Conservation (phyloP, 2,329 filamentous ascomycete genomes). For the Colletotrichum plurivorum region DNA sequence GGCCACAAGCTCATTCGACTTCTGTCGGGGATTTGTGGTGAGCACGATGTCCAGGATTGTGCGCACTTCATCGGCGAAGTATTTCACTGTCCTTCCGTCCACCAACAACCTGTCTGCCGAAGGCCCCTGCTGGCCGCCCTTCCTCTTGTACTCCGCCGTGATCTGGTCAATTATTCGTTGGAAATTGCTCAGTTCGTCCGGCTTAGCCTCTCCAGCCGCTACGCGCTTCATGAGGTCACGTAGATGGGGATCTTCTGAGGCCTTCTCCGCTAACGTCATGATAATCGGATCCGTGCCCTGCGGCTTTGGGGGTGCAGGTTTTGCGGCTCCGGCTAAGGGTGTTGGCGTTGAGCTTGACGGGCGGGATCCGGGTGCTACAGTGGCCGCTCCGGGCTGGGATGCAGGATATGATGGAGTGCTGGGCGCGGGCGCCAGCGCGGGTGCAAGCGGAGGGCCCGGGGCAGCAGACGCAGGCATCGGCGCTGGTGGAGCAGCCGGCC, state of each 20-base stretch:
- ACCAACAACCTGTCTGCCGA: constrained; percentile 69
- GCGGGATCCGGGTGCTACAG: constrained; percentile 43
- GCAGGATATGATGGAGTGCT: constrained; percentile 41
- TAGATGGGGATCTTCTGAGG: constrained; percentile 79
- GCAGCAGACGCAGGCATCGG: constrained; percentile 41
- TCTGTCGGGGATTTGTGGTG: constrained; percentile 71
- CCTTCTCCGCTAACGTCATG: constrained; percentile 81
- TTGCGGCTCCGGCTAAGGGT: constrained; percentile 26
- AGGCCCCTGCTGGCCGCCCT: constrained; percentile 64
- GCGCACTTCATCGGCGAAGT: constrained; percentile 71
- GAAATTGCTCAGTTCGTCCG: constrained; percentile 80
- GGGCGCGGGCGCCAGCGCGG: constrained; percentile 39
- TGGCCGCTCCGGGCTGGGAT: constrained; percentile 40
- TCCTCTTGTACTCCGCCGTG: constrained; percentile 71
- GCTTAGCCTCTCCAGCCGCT: constrained; percentile 77
- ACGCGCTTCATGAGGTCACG: constrained; percentile 88
- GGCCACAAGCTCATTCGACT: constrained; percentile 65
- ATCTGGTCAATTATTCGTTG: constrained; percentile 87
- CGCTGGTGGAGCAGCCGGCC: constrained; percentile 17
- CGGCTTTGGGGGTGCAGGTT: constrained; percentile 35
- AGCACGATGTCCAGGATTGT: constrained; percentile 72
- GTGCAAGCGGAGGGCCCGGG: constrained; percentile 27
- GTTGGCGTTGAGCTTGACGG: constrained; percentile 40
- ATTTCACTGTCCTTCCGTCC: constrained; percentile 69
- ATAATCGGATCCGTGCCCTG: constrained; percentile 73